Base-by-base conservation (phyloP, 23 red algal genomes). In the Gracilariopsis chorda region DNA sequence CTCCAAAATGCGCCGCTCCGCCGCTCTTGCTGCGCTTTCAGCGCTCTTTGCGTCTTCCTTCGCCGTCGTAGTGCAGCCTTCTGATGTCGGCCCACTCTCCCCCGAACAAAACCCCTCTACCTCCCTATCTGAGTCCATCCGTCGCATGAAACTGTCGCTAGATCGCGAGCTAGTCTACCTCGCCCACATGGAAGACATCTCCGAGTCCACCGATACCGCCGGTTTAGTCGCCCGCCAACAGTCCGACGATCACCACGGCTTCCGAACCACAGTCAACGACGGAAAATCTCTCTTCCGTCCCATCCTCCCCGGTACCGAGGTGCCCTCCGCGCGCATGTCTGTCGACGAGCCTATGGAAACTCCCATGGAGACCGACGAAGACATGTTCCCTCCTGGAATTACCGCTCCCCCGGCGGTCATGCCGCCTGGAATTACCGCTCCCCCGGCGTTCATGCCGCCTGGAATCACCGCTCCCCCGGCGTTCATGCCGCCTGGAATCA, bases 151-250 rank as follows among this genome's bases (percentile, higher is more conserved):
- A 36, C 82, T 86, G 12, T 86, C 82, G 21, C 60, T 86, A 39
- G 82, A 71, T n/a, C 82, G 82, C 82, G 82, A 86, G 46, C 82
- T 86, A 7, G 37, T 86, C 10, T 53, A 51, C 32, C 82, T 86
- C 59, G 82, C 82, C 0, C 82, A 53, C 43, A 36, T 72, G 37
- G 82, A 86, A 27, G 4, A 35, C 35, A 27, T 48, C 37, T 48
- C 58, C 41, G 20, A 5, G 20, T 28, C 24, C 59, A 25, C 62
- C 39, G 58, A 45, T 48, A 71, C 82, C 61, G 13, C 24, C 19
- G 82, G 37, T 42, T 8, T 73, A 23, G 67, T 46, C 40, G 67
- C 30, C 34, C 76, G 76, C 14, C 76, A 80, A 19, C 48, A 80
- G 23, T 16, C 7, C 3, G 25, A 33, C 1, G n/a, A 52, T 46